Base-by-base conservation (phyloP, 257 asterid genomes). In the Solanum chaucha region DNA sequence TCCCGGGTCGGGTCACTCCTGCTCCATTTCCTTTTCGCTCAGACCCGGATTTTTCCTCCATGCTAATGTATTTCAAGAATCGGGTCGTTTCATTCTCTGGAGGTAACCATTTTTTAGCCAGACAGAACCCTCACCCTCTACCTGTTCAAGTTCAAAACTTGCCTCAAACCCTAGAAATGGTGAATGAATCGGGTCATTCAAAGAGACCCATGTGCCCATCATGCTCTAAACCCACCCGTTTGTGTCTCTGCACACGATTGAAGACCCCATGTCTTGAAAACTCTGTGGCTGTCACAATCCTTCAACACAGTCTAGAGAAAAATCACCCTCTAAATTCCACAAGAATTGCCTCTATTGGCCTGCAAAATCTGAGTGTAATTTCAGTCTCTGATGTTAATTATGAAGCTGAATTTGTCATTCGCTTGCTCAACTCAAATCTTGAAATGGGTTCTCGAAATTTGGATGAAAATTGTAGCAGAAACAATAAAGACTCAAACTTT, bases 261-360 rank as follows among this genome's bases (percentile, higher is more conserved):
- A 94, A 77, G 51, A 83, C 89, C 38, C 97, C 97, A 9, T 38
- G 44, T 70, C 91, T 93, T 74, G 86, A 90, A 2, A 95, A 93
- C 93, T 91, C 98, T 1, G 92, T 94, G 44, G 89, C 95, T 83
- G 90, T 95, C 89, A 94, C 97, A 40, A 90, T 97, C 71, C 96
- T 97, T 64, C 98, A 93, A 24, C 99, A 95, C 87, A 94, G 90
- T 28, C 91, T 92, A 19, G 99, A 97, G 91, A 92, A 91, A 81
- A 95, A 93, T 4, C 98, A 94, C 85, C 99, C 98, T 24, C 92
- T 95, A 9, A 97, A 97, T 87, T 94, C 98, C 78, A 86, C 98
- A 30, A 91, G 95, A 90, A 95, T 95, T 58, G 98, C 97, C 0
- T 89, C 91, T 41, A 87, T 94, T 17, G 98, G 97, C 44, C 92